Evolutionary conservation across 305 asterid species (phyloP), one percentile per base, ranked within the genome.

Genomic region (Fraxinus sp.): DNA sequence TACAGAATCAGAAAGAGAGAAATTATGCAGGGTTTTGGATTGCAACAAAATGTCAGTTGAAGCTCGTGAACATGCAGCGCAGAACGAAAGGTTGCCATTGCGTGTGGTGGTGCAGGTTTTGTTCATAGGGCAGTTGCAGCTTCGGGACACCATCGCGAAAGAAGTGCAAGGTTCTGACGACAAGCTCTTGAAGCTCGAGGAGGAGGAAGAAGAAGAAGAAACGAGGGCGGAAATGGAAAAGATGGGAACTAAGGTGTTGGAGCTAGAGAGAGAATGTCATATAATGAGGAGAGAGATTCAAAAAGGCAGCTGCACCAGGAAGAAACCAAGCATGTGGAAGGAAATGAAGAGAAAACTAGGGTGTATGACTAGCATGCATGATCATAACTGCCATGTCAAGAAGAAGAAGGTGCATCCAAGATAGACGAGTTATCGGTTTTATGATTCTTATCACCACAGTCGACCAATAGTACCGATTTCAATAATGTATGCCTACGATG

Each of bases 341-440:
- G 93, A 93, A 84, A 86, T 95, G 98, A 95, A 93, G 93, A 93
- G 98, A 90, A 96, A 92, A 77, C 83, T 96, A 11, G 96, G 98
- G 59, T 96, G 99, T 74, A 80, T 75, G 14, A 84, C 92, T 5
- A 86, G 77, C 71, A 72, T 80, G 49, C 85, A 86, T 79, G 95
- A 93, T 3, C 78, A 88, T 24, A 82, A 91, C 73, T 94, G 97
- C 64, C 96, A 89, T 81, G 90, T 88, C 3, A 91, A 89, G 89
- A 94, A 90, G 93, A 91, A 87, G 89, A 90, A 89, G 82, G 89
- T 93, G 77, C 92, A 91, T 62, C 90, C 91, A 3, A 88, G 84
- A 81, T 91, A 82, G 83, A 73, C 1, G 28, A 18, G 68, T 57
- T 18, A 57, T 6, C 4, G 11, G 4, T 18, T 18, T 57, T 18